These are phyloP conservation scores for Suillus alpinus DNA, from an alignment of 768 basidiomycete genomes.

Conservation along the genomic window DNA sequence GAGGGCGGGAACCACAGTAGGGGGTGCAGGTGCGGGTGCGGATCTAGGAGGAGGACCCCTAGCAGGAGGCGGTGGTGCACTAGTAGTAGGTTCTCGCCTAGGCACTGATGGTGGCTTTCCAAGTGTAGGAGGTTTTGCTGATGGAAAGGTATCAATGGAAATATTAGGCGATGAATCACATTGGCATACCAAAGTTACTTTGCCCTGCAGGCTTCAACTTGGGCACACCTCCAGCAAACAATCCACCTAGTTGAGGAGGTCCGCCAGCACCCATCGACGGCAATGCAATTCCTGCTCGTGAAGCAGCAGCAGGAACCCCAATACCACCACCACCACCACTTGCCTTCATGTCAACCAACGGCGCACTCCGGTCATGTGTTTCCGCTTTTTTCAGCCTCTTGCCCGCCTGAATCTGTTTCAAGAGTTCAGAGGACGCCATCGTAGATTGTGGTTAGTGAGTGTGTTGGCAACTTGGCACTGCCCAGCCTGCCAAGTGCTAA, in stretches of 20 bases:
- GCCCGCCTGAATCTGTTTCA: constrained; percentile 82
- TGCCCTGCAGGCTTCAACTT: constrained; percentile 82
- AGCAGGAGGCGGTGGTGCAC: constrained; percentile 27
- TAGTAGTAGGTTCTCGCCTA: constrained; percentile 36
- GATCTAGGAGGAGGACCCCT: constrained; percentile 29
- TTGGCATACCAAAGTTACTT: constrained; percentile 47
- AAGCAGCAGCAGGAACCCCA: constrained; percentile 32
- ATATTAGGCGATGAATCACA: constrained; percentile 12
- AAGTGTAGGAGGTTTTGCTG: constrained; percentile 61
- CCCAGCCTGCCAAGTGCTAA: background rate
- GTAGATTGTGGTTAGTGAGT: background rate
- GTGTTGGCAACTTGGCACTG: background rate
- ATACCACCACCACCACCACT: constrained; percentile 38
- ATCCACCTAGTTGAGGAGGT: constrained; percentile 77
- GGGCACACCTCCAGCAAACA: constrained; percentile 92
- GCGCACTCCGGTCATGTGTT: constrained; percentile 81
- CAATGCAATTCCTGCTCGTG: constrained; percentile 20
- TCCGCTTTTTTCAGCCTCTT: constrained; percentile 78
- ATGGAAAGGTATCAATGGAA: constrained; percentile 10
- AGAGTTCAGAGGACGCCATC: constrained; percentile 75
- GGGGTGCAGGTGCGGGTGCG: constrained; percentile 32
- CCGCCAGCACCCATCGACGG: constrained; percentile 35
- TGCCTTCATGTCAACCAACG: constrained; percentile 49
- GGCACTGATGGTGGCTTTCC: constrained; percentile 70
- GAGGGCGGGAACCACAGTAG: constrained; percentile 31